These are phyloP conservation scores for Coprinopsis sp. DNA, from an alignment of 768 basidiomycete species.

Conservation along the genomic window DNA sequence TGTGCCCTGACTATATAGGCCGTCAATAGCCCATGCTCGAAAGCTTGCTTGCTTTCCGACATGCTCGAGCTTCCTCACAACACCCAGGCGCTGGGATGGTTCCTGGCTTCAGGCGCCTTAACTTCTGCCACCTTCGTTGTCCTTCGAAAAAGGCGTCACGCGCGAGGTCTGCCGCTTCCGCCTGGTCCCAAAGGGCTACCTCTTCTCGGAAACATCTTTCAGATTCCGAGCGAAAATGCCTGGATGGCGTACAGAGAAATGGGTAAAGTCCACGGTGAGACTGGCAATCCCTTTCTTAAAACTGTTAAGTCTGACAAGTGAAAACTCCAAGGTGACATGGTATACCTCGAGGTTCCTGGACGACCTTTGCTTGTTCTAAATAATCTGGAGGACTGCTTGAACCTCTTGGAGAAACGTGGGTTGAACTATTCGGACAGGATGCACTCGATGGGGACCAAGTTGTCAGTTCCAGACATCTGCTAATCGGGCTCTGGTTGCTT, in stretches of 20 bases:
- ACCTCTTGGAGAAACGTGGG: not conserved
- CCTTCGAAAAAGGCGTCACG: no score
- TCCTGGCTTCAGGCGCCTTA: no score
- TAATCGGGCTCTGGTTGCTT: not conserved
- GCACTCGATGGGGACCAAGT: no score
- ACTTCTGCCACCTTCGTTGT: no score
- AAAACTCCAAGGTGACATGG: not conserved
- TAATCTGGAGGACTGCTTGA: not conserved
- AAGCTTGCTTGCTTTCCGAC: no score
- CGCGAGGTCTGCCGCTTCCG: conserved; percentile 25
- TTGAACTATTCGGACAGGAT: not conserved
- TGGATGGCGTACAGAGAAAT: conserved; percentile 41
- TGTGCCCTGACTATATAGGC: no score
- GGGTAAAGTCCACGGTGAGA: conserved; percentile 37
- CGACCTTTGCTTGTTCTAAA: not conserved
- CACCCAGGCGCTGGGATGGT: no score
- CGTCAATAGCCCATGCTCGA: no score
- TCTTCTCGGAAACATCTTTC: conserved; percentile 39
- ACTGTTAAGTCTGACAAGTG: not conserved
- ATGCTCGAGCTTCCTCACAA: no score
- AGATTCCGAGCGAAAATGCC: conserved; percentile 36
- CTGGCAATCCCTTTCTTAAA: not conserved
- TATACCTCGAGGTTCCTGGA: not conserved
- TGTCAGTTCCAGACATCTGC: not conserved
- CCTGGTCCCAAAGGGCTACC: conserved; percentile 40